A percentile compares a stretch with the other conserved stretches of the same genome.
Conservation (phyloP, 257 asterid species). For the Nicotiana tomentosiformis region DNA sequence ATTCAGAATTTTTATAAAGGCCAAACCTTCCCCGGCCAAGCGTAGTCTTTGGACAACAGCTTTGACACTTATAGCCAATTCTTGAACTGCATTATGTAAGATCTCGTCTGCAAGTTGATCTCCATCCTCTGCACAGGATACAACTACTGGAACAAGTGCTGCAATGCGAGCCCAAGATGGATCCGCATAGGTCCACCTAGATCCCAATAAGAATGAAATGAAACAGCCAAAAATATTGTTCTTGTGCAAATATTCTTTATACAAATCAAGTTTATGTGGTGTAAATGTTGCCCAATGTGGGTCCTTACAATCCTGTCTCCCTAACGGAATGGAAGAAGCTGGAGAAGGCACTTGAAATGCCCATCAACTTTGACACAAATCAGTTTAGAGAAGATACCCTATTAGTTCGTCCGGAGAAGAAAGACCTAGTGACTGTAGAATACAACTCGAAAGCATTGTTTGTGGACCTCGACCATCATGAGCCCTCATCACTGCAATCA, state of each 20-base stretch:
- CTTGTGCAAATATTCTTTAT: background rate
- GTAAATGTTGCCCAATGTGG: background rate
- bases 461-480: slow-evolving; percentile 93
- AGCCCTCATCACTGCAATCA: slow-evolving; percentile 83
- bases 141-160: slow-evolving; percentile 86
- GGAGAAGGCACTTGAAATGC: background rate
- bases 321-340: background rate
- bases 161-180: slow-evolving; percentile 98
- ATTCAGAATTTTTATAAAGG: background rate
- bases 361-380: background rate
- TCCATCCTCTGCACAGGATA: slow-evolving; percentile 90
- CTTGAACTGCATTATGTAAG: slow-evolving; percentile 68
- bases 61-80: slow-evolving; percentile 69
- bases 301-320: background rate
- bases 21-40: slow-evolving; percentile 80
- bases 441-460: slow-evolving; percentile 59
- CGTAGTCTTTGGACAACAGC: slow-evolving; percentile 76
- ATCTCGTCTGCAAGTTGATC: slow-evolving; percentile 80
- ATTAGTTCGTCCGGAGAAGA: slow-evolving; percentile 88
- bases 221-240: background rate
- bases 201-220: slow-evolving; percentile 46
- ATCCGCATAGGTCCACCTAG: slow-evolving; percentile 99
- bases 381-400: slow-evolving; percentile 46
- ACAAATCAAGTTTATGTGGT: background rate
- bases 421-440: slow-evolving; percentile 67